Evolutionary conservation across 2,329 filamentous ascomycete species (phyloP).

Genomic region (Ceratocystis diversiconidia): DNA sequence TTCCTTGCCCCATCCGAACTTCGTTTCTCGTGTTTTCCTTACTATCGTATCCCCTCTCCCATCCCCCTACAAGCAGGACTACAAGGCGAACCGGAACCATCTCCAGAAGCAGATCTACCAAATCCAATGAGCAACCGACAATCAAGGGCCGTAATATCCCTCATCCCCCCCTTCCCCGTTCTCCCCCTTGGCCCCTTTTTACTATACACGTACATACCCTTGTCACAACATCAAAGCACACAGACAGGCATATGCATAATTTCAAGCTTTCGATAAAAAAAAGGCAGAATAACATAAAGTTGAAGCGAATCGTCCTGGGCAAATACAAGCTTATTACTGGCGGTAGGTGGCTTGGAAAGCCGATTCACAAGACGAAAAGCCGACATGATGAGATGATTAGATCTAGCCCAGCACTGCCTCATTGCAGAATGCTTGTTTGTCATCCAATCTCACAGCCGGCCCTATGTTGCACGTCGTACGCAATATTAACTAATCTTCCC

Average conservation of each 20-base stretch:
- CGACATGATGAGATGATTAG: background rate
- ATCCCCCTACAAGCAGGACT: too few species aligned
- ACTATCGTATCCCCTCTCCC: background rate
- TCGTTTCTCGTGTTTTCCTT: background rate
- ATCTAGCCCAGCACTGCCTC: slow-evolving; percentile 1
- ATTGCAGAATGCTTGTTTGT: background rate
- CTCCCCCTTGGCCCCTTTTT: background rate
- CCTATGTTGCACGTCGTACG: background rate
- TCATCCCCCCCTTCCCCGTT: background rate
- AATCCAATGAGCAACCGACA: background rate
- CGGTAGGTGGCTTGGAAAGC: background rate
- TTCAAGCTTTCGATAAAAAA: background rate
- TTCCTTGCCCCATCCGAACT: slow-evolving; percentile 1
- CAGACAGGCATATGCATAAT: background rate
- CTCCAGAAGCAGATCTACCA: background rate
- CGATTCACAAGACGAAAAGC: background rate
- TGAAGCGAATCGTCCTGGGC: background rate
- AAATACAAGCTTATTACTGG: background rate
- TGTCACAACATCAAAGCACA: background rate
- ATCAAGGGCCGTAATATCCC: background rate
- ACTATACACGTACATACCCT: background rate
- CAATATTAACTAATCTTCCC: background rate
- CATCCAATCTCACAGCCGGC: background rate
- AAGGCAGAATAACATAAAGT: background rate
- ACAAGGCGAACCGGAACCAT: background rate